Evolutionary conservation across 371 early-diverging fungal genomes (phyloP).

Genomic region (Mortierella sp.): DNA sequence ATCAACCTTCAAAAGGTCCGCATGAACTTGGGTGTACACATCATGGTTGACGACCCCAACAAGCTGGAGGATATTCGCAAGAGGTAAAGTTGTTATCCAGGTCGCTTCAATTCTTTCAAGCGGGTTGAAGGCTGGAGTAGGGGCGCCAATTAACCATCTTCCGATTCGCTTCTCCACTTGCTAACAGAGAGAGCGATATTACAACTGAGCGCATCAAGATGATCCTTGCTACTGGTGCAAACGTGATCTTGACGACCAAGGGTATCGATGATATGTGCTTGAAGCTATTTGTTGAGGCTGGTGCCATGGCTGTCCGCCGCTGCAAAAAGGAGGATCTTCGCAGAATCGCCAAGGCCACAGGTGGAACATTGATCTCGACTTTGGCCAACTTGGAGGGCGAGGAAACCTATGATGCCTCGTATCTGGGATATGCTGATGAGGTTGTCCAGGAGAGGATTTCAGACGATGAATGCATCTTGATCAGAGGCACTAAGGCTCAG

Average conservation of each 20-base stretch:
- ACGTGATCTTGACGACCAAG: constrained; percentile 98
- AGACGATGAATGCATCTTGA: constrained; percentile 98
- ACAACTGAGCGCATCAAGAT: constrained; percentile 96
- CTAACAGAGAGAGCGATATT: constrained; percentile 90
- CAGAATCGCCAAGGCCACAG: constrained; percentile 97
- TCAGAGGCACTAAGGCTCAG: constrained; percentile 95
- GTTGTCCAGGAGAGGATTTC: constrained; percentile 97
- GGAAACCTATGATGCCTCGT: constrained; percentile 93
- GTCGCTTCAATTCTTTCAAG: not conserved
- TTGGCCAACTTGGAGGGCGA: constrained; percentile 98
- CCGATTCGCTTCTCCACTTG: constrained; percentile 1
- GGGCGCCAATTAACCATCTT: no score
- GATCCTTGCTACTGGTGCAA: constrained; percentile 97
- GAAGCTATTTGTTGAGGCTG: constrained; percentile 97
- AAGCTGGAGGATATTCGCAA: constrained; percentile 98
- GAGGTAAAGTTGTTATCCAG: constrained; percentile 60
- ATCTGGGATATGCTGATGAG: constrained; percentile 95
- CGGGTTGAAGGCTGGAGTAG: no score
- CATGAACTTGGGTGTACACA: constrained; percentile 98
- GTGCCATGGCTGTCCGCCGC: constrained; percentile 95
- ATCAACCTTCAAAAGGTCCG: constrained; percentile 99
- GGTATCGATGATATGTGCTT: constrained; percentile 99
- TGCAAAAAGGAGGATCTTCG: constrained; percentile 98
- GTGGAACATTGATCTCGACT: constrained; percentile 94
- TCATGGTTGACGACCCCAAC: constrained; percentile 98